A percentile compares a stretch with the other conserved stretches of the same genome.
phyloP scores from a whole-genome alignment of 495 filamentous ascomycete genomes.

The Hyaloscypha finlandica region DNA sequence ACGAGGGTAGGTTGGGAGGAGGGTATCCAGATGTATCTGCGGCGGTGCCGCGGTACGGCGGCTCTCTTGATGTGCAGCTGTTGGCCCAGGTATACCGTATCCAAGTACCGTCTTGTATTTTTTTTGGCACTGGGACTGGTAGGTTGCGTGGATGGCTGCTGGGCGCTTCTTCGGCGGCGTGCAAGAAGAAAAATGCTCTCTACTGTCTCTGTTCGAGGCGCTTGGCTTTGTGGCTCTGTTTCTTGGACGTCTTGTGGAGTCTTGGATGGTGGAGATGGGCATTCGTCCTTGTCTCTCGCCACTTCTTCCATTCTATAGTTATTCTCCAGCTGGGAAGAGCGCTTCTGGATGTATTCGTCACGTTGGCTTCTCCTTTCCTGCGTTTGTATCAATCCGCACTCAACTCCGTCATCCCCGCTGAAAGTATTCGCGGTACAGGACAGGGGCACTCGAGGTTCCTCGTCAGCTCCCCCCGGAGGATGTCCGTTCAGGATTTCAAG shows the following conservation, averaged over 20 bases:
- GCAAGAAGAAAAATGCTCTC: not conserved
- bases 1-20: not conserved
- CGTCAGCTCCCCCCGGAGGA: not conserved
- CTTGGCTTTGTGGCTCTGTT: conserved; percentile 11
- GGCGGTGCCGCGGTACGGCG: not conserved
- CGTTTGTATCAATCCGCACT: conserved; percentile 2
- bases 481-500: not conserved
- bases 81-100: not conserved
- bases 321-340: not conserved
- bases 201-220: not conserved
- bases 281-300: not conserved
- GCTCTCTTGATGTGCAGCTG: not conserved
- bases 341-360: not conserved
- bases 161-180: not conserved
- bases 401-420: not conserved
- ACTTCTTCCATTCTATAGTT: not conserved
- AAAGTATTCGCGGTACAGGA: not conserved
- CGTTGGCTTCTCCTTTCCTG: not conserved
- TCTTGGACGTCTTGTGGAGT: not conserved
- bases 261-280: conserved; percentile 1
- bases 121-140: not conserved
- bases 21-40: not conserved
- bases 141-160: not conserved
- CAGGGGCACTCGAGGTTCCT: not conserved
- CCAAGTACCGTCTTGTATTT: not conserved